Evolutionary conservation across 2,329 filamentous ascomycete genomes (phyloP).

Genomic region (Talaromyces albobiverticillius): DNA sequence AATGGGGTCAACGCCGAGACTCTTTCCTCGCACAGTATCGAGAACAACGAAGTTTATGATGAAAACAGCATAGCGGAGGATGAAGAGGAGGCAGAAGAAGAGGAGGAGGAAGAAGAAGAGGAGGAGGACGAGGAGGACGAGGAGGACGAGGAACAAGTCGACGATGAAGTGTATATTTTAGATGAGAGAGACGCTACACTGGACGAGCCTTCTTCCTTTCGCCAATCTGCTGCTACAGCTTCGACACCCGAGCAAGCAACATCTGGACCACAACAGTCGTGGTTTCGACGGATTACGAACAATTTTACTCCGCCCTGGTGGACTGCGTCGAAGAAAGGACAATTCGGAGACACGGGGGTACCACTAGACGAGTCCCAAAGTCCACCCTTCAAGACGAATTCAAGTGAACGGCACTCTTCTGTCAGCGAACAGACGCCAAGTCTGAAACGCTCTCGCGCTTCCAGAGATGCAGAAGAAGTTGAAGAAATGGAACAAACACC

Average conservation of each 20-base stretch:
- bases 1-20: background rate
- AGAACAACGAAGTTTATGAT: background rate
- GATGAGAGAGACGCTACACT: conserved; percentile 16
- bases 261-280: conserved; percentile 28
- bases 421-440: conserved; percentile 7
- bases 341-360: background rate
- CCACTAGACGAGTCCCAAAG: conserved; percentile 13
- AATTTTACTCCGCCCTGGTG: conserved; percentile 17
- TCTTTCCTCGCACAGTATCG: background rate
- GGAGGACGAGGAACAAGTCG: conserved; percentile 18
- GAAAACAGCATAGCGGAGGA: conserved; percentile 1
- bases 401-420: background rate
- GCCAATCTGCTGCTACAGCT: background rate
- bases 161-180: conserved; percentile 21
- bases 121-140: conserved; percentile 4
- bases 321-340: conserved; percentile 9
- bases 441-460: conserved; percentile 12
- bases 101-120: conserved; percentile 12
- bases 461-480: background rate
- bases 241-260: conserved; percentile 1
- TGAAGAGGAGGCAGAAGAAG: conserved; percentile 9
- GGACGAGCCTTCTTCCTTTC: background rate
- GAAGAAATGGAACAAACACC: conserved; percentile 3
- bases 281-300: conserved; percentile 30
- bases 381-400: conserved; percentile 9